Base-by-base conservation (phyloP, 805 yeast genomes). In the Metschnikowia aberdeeniae region DNA sequence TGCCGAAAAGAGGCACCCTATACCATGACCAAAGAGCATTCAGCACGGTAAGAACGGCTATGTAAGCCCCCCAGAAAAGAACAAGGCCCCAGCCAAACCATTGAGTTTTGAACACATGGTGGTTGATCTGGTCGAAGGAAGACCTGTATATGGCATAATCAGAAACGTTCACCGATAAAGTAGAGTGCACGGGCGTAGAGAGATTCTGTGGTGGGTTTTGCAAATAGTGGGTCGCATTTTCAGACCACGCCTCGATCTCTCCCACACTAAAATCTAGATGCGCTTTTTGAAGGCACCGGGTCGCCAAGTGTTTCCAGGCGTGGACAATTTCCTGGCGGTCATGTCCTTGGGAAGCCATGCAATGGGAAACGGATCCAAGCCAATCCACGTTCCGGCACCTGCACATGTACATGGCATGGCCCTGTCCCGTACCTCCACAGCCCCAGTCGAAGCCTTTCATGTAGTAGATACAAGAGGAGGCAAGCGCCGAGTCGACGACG, bases 61-160 rank as follows among this genome's bases (percentile, higher is more conserved):
- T 13, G 20, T 33, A 40, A 6, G 49, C 45, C n/a, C 45, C 57
- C 53, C 57, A 53, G 42, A 46, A 49, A 12, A 49, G 26, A 11
- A 53, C 50, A 13, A 53, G 44, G 6, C 57, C 57, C 57, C 57
- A 53, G 9, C 57, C 57, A 19, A 51, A 46, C 57, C 57, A 53
- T 43, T 53, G 57, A 20, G 48, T 37, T 41, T 53, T 51, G 48
- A 49, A 53, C 36, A 53, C 57, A 44, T 53, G 57, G 37, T 53
- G 55, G 45, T 49, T 53, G 32, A 53, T 47, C 10, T 53, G 52
- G 37, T 49, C 45, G 40, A 53, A 53, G 12, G 55, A 43, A 10
- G 43, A 40, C 22, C 40, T 40, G 45, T 31, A 53, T 13, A 42
- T 26, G n/a, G 42, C 43, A 43, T 35, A 53, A 10, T 38, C 47